A percentile compares a stretch with the other conserved stretches of the same genome.
These are phyloP conservation scores for Botrytis sinoallii DNA, from an alignment of 2,329 filamentous ascomycete species.

Conservation along the genomic window DNA sequence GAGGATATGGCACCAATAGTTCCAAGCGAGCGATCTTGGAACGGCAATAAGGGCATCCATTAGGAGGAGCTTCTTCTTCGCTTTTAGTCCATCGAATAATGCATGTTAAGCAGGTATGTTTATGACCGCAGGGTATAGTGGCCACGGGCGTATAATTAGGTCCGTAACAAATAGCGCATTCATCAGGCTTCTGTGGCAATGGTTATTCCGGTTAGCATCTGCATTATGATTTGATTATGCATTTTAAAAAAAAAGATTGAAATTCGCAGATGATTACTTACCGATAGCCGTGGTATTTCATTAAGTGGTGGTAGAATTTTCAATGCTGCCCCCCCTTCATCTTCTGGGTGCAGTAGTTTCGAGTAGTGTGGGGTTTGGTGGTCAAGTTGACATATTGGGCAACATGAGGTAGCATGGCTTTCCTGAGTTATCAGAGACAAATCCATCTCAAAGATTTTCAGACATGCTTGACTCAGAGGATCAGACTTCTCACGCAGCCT, in stretches of 20 bases:
- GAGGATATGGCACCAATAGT: not conserved
- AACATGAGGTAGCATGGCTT: not conserved
- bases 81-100: not conserved
- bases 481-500: not conserved
- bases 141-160: not conserved
- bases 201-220: not conserved
- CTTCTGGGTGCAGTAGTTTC: not conserved
- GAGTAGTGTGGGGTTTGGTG: not conserved
- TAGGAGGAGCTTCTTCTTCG: not conserved
- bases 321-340: not conserved
- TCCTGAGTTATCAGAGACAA: not conserved
- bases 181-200: not conserved
- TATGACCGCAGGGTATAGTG: not conserved
- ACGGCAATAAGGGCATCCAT: not conserved
- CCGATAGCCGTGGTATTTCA: not conserved
- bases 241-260: not conserved
- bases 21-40: not conserved
- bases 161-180: not conserved
- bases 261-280: not conserved
- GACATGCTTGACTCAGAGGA: not conserved
- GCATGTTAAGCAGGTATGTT: not conserved
- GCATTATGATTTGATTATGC: not conserved
- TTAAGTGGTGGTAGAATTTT: not conserved
- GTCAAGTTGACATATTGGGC: not conserved
- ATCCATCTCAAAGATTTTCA: not conserved